Conservation (phyloP, 371 early-diverging fungal genomes). For the Ecytonucleospora hepatopenaei region DNA sequence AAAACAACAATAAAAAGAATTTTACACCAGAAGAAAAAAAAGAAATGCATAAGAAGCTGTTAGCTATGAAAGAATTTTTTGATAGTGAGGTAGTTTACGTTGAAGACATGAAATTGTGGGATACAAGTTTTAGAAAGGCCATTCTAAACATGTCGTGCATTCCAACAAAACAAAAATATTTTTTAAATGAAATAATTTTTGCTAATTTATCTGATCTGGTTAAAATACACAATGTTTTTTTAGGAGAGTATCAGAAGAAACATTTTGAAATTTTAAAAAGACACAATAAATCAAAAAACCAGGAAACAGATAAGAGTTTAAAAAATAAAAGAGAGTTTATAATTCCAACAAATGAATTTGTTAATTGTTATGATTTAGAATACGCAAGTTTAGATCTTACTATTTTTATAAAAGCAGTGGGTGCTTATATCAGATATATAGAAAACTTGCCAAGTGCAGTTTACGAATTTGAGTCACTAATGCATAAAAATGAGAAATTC, state of each 20-base stretch:
- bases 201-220: slow-evolving; percentile 28
- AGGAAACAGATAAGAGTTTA: neutral
- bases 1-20: too few relatives aligned
- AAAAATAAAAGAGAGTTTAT: neutral
- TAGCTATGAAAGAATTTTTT: slow-evolving; percentile 42
- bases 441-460: slow-evolving; percentile 38
- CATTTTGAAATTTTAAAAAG: slow-evolving; percentile 7
- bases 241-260: slow-evolving; percentile 16
- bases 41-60: slow-evolving; percentile 44
- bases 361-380: slow-evolving; percentile 25
- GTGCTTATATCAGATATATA: slow-evolving; percentile 32
- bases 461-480: slow-evolving; percentile 41
- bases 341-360: slow-evolving; percentile 10
- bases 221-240: slow-evolving; percentile 21
- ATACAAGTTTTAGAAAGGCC: slow-evolving; percentile 23
- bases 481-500: slow-evolving; percentile 38
- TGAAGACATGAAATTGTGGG: slow-evolving; percentile 35
- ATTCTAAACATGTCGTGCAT: slow-evolving; percentile 20
- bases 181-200: slow-evolving; percentile 37
- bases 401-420: slow-evolving; percentile 1
- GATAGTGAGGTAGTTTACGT: slow-evolving; percentile 42
- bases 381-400: slow-evolving; percentile 35
- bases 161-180: slow-evolving; percentile 19
- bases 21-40: too few relatives aligned
- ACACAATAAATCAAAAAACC: neutral